phyloP scores from a whole-genome alignment of 352 stramenopile genomes.

The Saprolegnia parasitica region DNA sequence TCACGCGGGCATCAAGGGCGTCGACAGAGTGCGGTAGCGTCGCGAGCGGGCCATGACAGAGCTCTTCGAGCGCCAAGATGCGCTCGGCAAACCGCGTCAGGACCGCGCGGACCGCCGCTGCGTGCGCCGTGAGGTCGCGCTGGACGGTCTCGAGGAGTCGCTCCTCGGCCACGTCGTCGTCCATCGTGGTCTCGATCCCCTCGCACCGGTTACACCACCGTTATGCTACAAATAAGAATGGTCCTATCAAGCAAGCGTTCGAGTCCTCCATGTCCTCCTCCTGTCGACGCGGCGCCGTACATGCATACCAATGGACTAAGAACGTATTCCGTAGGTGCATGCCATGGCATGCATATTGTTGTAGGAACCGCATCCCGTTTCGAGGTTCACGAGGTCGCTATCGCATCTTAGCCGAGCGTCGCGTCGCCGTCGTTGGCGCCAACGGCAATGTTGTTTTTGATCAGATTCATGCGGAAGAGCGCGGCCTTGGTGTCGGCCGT shows the following conservation, averaged over 20 bases:
- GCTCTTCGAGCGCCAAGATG: conserved; percentile 45
- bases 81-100: conserved; percentile 60
- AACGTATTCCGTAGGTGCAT: too few relatives aligned
- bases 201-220: too few relatives aligned
- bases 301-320: too few relatives aligned
- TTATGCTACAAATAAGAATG: too few relatives aligned
- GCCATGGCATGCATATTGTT: too few relatives aligned
- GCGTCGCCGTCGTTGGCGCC: conserved; percentile 37
- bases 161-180: conserved; percentile 17
- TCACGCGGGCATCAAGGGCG: conserved; percentile 32
- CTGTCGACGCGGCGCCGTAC: too few relatives aligned
- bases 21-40: conserved; percentile 40
- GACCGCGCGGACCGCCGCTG: conserved; percentile 53
- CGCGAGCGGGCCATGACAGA: conserved; percentile 42
- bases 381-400: neutral
- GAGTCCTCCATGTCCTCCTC: too few relatives aligned
- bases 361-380: too few relatives aligned
- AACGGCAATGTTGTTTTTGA: conserved; percentile 83
- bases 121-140: conserved; percentile 47
- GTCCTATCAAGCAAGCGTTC: too few relatives aligned
- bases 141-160: conserved; percentile 43
- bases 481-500: conserved; percentile 74
- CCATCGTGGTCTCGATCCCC: neutral
- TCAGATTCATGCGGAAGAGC: conserved; percentile 77
- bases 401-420: neutral